Percentiles rank a stretch among this genome's conserved stretches.
These are phyloP conservation scores for Ilex paraguariensis DNA, from an alignment of 305 asterid species.

Conservation along the genomic window DNA sequence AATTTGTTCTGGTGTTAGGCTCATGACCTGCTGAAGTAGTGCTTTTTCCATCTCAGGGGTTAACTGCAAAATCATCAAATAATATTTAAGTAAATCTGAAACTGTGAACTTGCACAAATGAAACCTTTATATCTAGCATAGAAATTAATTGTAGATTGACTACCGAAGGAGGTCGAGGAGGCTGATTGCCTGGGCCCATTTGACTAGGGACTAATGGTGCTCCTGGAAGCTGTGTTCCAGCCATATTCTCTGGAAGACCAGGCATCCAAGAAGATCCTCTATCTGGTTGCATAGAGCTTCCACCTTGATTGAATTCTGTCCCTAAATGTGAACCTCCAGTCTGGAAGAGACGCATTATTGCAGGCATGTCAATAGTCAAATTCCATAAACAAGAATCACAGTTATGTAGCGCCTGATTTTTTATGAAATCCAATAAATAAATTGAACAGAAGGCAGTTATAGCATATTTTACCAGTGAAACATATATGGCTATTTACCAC, in stretches of 20 bases:
- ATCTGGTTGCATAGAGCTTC: constrained; percentile 67
- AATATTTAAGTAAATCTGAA: constrained; percentile 4
- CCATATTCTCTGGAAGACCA: constrained; percentile 45
- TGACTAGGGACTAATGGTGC: constrained; percentile 49
- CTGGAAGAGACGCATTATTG: constrained; percentile 33
- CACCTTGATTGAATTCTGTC: constrained; percentile 67
- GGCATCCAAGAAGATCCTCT: constrained; percentile 67
- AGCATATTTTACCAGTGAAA: no score
- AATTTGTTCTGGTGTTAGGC: constrained; percentile 87
- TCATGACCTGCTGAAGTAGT: constrained; percentile 86
- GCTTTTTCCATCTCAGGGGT: constrained; percentile 86
- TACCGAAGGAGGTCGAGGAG: constrained; percentile 59
- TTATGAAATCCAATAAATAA: no score
- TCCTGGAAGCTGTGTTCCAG: constrained; percentile 51
- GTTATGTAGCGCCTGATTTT: no score
- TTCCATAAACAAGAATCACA: no score
- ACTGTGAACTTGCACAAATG: not conserved
- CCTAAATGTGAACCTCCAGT: constrained; percentile 66
- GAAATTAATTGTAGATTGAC: not conserved
- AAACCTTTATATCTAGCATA: no score
- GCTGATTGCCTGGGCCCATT: constrained; percentile 63
- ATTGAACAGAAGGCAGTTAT: no score
- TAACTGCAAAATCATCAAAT: constrained; percentile 44
- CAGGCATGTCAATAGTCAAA: constrained; percentile 7
- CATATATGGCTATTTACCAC: no score